Conservation (phyloP, 768 basidiomycete genomes). For the Tulasnella sp. region DNA sequence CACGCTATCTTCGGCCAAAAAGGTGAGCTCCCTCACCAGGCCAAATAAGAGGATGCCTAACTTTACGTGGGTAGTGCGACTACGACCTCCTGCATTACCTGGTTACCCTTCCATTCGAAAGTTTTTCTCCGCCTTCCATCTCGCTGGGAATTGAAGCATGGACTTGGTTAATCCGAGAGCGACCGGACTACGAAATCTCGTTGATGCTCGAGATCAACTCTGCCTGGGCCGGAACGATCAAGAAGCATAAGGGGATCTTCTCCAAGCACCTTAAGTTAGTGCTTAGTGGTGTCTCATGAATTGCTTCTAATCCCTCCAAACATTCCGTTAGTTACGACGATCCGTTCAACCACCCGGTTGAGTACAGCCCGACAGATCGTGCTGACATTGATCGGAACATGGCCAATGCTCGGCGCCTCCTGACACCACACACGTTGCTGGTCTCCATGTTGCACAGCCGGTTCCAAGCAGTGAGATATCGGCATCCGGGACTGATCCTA, state of each 20-base stretch:
- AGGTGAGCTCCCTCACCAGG: slow-evolving; percentile 53
- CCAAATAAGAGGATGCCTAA: not conserved
- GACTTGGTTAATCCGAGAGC: slow-evolving; percentile 93
- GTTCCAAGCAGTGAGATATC: slow-evolving; percentile 91
- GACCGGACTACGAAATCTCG: slow-evolving; percentile 77
- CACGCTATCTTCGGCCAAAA: slow-evolving; percentile 64
- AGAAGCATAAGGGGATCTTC: slow-evolving; percentile 79
- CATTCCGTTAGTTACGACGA: slow-evolving; percentile 67
- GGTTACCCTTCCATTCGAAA: slow-evolving; percentile 84
- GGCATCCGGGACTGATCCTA: slow-evolving; percentile 79
- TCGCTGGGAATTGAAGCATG: slow-evolving; percentile 90
- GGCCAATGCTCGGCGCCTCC: slow-evolving; percentile 68
- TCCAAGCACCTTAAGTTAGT: slow-evolving; percentile 78
- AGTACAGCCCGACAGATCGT: slow-evolving; percentile 90
- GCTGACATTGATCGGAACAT: slow-evolving; percentile 74
- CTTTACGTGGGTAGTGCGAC: slow-evolving; percentile 61
- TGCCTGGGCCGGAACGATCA: slow-evolving; percentile 85
- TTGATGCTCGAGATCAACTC: slow-evolving; percentile 84
- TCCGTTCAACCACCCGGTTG: slow-evolving; percentile 83
- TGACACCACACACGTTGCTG: slow-evolving; percentile 82
- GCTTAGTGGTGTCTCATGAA: not conserved
- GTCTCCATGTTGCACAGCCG: slow-evolving; percentile 89
- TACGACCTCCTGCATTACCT: slow-evolving; percentile 84
- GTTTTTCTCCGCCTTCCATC: slow-evolving; percentile 84
- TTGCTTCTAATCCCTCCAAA: not conserved